Conservation (phyloP, 2,329 filamentous ascomycete genomes). For the Rhynchosporium graminicola region DNA sequence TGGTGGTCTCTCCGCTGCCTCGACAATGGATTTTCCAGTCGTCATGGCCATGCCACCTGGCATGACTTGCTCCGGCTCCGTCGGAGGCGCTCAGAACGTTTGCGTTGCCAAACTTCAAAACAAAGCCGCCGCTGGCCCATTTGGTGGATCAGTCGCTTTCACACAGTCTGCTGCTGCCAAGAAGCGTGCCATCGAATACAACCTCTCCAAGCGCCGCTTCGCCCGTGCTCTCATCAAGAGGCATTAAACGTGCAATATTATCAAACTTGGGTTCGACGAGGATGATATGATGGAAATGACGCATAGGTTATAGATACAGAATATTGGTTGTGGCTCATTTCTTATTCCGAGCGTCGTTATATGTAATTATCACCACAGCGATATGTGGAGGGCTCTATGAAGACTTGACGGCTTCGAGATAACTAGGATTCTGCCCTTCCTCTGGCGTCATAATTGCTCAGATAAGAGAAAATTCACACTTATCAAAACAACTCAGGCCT, state of each 20-base stretch:
- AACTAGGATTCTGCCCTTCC: constrained; percentile 29
- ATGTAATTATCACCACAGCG: constrained; percentile 9
- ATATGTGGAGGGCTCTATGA: constrained; percentile 1
- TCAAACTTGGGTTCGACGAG: neutral
- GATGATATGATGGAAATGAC: neutral
- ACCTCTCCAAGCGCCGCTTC: constrained; percentile 42
- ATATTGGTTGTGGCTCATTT: constrained; percentile 15
- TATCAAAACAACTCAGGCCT: constrained; percentile 17
- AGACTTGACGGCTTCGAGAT: constrained; percentile 1
- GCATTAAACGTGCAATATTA: constrained; percentile 23
- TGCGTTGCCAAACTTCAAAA: constrained; percentile 68
- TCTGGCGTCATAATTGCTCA: constrained; percentile 16
- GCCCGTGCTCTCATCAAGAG: constrained; percentile 34
- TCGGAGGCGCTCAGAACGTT: constrained; percentile 60
- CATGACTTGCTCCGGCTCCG: constrained; percentile 64
- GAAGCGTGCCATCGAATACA: constrained; percentile 63
- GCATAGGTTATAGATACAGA: constrained; percentile 19
- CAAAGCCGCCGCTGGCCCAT: constrained; percentile 61
- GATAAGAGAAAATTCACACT: constrained; percentile 29
- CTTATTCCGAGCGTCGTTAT: neutral
- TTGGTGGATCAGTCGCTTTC: constrained; percentile 67
- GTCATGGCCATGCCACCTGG: constrained; percentile 65
- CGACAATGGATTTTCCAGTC: constrained; percentile 64
- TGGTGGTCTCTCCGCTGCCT: constrained; percentile 58
- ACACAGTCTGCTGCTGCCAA: constrained; percentile 58